phyloP scores from a whole-genome alignment of 768 basidiomycete genomes.

The Zangia roseola region DNA sequence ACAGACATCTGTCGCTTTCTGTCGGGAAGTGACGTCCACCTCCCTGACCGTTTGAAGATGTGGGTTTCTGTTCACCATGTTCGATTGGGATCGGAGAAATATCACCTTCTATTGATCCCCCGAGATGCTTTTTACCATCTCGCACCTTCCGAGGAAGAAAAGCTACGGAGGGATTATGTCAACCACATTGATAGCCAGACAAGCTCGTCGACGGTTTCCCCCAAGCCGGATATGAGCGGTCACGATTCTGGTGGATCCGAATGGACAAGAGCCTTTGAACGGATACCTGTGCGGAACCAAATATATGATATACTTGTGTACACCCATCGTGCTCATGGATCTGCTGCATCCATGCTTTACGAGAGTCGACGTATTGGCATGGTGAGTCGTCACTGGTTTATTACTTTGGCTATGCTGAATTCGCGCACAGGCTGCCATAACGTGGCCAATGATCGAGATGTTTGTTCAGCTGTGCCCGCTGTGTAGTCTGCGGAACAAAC shows the following conservation, averaged over 20 bases:
- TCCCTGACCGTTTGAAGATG: constrained; percentile 44
- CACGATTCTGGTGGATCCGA: constrained; percentile 29
- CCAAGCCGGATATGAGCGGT: constrained; percentile 19
- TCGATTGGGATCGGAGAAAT: constrained; percentile 57
- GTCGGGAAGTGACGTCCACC: constrained; percentile 31
- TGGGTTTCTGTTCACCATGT: constrained; percentile 64
- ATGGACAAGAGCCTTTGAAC: constrained; percentile 48
- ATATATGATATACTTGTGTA: constrained; percentile 70
- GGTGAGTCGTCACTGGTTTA: constrained; percentile 39
- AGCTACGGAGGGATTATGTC: constrained; percentile 46
- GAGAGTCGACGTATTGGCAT: constrained; percentile 59
- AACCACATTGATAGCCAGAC: constrained; percentile 33
- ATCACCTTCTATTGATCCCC: constrained; percentile 56
- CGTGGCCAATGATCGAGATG: constrained; percentile 73
- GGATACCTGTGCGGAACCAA: constrained; percentile 63
- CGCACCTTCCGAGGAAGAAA: constrained; percentile 49
- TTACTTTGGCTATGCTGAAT: constrained; percentile 1
- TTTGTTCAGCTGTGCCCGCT: constrained; percentile 62
- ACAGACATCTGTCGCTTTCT: constrained; percentile 49
- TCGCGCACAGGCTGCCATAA: constrained; percentile 54
- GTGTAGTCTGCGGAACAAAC: constrained; percentile 45
- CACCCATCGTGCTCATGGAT: constrained; percentile 59
- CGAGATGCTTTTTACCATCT: constrained; percentile 58
- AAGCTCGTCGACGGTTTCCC: constrained; percentile 8
- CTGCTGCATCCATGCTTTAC: constrained; percentile 51